Evolutionary conservation across 1,284 basidiomycete genomes (phyloP).

Genomic region (Sporisorium sorghi): DNA sequence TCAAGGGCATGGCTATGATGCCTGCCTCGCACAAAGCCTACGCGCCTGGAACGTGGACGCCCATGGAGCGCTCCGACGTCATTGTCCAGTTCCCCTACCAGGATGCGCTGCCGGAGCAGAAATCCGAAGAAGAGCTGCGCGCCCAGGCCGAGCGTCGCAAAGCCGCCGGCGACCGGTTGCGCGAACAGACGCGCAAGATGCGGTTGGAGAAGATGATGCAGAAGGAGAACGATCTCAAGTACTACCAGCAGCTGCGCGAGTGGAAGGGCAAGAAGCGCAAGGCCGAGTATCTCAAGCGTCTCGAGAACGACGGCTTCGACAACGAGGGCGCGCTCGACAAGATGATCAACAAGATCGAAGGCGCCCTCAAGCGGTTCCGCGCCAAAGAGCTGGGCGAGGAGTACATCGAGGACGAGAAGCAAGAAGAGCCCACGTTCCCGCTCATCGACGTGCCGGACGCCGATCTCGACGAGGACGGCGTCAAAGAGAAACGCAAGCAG

Average conservation of each 20-base stretch:
- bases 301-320: conserved; percentile 78
- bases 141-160: conserved; percentile 81
- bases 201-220: conserved; percentile 78
- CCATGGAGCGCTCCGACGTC: conserved; percentile 71
- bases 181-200: conserved; percentile 90
- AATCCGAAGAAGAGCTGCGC: conserved; percentile 89
- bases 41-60: conserved; percentile 71
- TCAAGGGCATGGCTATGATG: conserved; percentile 71
- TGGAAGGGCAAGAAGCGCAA: conserved; percentile 77
- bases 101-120: conserved; percentile 77
- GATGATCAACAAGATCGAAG: conserved; percentile 81
- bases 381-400: conserved; percentile 77
- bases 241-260: conserved; percentile 78
- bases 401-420: conserved; percentile 70
- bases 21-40: conserved; percentile 78
- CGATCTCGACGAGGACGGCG: conserved; percentile 89
- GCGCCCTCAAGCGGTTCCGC: conserved; percentile 76
- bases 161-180: conserved; percentile 86
- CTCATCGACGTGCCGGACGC: conserved; percentile 90
- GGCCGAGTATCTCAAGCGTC: conserved; percentile 76
- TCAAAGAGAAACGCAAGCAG: conserved; percentile 96
- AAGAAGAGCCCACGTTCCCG: conserved; percentile 86
- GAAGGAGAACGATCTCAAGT: conserved; percentile 85
- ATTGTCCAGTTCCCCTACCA: conserved; percentile 63
- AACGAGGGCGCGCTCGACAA: conserved; percentile 76